Percentiles rank a stretch among this genome's conserved stretches.
These are phyloP conservation scores for Malbranchea cinnamomea DNA, from an alignment of 2,329 filamentous ascomycete species.

Conservation along the genomic window DNA sequence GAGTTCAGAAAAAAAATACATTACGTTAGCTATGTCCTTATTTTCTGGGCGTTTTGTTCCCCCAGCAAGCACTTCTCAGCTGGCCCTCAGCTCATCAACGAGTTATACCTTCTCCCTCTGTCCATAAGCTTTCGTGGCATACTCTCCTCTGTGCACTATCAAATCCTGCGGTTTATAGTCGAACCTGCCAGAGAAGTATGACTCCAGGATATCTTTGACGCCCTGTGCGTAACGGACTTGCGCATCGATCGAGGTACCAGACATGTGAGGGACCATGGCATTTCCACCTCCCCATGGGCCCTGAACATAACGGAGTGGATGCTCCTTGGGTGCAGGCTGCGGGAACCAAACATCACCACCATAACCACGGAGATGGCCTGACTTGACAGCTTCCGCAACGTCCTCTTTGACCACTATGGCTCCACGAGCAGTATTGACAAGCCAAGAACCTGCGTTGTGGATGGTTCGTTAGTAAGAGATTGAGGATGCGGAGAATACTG, in stretches of 20 bases:
- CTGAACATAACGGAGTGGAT: conserved; percentile 81
- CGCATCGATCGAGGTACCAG: conserved; percentile 93
- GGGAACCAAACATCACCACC: conserved; percentile 65
- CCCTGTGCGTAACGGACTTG: conserved; percentile 83
- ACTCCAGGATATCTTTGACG: conserved; percentile 77
- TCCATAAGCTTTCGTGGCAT: conserved; percentile 88
- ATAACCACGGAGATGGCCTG: conserved; percentile 51
- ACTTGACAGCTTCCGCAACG: conserved; percentile 83
- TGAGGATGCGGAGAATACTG: background rate
- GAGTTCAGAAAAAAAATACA: too few relatives aligned
- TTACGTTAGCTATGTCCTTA: too few relatives aligned
- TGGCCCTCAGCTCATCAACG: too few relatives aligned
- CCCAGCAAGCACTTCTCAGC: too few relatives aligned
- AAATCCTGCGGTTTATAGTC: conserved; percentile 86
- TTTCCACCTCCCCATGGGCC: conserved; percentile 95
- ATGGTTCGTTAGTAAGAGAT: conserved; percentile 6
- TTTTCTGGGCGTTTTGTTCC: too few relatives aligned
- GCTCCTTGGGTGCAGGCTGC: conserved; percentile 86
- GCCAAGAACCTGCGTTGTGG: conserved; percentile 73
- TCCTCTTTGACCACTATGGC: conserved; percentile 99
- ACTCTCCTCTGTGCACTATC: conserved; percentile 79
- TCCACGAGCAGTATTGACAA: conserved; percentile 96
- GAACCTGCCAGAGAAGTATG: conserved; percentile 73
- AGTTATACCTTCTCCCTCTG: too few relatives aligned
- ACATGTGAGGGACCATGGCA: conserved; percentile 99